Evolutionary conservation across 345 rosid genomes (phyloP), one percentile per base, ranked within the genome.

Genomic region (Nasturtium officinale): DNA sequence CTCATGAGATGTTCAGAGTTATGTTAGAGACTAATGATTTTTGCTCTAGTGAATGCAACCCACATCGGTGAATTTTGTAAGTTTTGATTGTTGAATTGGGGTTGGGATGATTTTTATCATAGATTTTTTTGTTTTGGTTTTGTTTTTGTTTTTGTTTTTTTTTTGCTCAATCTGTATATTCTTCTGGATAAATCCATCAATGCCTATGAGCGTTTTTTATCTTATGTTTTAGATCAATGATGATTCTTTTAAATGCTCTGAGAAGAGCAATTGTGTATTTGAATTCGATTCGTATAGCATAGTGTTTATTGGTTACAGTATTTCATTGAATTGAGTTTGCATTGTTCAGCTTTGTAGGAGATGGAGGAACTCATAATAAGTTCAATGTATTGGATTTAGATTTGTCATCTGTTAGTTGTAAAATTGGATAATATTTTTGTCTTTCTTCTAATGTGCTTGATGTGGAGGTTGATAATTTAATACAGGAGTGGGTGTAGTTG

Each of bases 21-120:
- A 65, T 77, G 73, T 59, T 77, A n/a, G 80, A 77, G 69, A 66
- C 80, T 15, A 72, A 77, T 65, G 80, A 65, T 77, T 77, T 77
- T 68, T 59, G n/a, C 69, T 71, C 73, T 43, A 2, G 15, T 26
- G 77, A 77, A 0, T 72, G 77, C 37, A 77, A 72, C 59, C 73
- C 80, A 5, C 80, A 77, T 57, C 43, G 59, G 8, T 72, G 80
- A 77, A 15, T n/a, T 40, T 53, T 11, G 63, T 52, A 52, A 42
- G 79, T 47, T 55, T 55, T 20, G 32, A 1, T 76, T 1, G 18
- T 45, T 68, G 12, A 66, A 50, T 55, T 69, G 13, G 67, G 55
- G 2, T 7, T 15, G 35, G 68, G 17, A 5, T 55, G 37, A 46
- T 76, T 62, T 71, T 69, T 76, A 28, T 16, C 23, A 10, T 67